Percentiles rank a stretch among this genome's conserved stretches.
Evolutionary conservation across 1,284 basidiomycete species (phyloP).

Genomic region (Moniliella sp.): DNA sequence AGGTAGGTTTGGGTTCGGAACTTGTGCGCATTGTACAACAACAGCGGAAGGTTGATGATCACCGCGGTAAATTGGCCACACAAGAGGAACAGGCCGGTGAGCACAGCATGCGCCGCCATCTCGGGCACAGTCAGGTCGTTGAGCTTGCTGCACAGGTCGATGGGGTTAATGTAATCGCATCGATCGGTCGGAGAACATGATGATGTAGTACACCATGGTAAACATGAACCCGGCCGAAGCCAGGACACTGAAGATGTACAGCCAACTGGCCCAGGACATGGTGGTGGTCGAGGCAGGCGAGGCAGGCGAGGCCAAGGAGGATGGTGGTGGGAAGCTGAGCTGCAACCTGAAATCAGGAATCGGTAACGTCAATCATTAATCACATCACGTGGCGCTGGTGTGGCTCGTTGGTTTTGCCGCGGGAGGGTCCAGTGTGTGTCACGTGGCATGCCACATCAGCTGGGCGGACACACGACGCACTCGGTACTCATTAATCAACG

Average conservation of each 20-base stretch:
- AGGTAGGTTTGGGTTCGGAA: conserved; percentile 84
- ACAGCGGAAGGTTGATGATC: conserved; percentile 67
- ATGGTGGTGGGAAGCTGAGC: too few species aligned
- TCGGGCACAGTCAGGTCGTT: conserved; percentile 96
- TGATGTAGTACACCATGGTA: conserved; percentile 37
- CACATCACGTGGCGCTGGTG: too few species aligned
- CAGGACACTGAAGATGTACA: conserved; percentile 30
- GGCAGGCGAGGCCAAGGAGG: too few species aligned
- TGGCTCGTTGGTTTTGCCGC: too few species aligned
- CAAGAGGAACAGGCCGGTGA: conserved; percentile 52
- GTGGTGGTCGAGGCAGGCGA: too few species aligned
- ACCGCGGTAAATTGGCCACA: conserved; percentile 70
- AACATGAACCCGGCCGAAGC: conserved; percentile 28
- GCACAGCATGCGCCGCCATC: conserved; percentile 71
- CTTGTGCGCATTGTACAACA: conserved; percentile 87
- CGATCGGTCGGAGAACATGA: conserved; percentile 55
- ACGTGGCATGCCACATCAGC: too few species aligned
- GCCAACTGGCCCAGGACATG: too few species aligned
- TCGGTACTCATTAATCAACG: too few species aligned
- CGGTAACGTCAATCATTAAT: too few species aligned
- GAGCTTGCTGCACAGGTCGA: conserved; percentile 98
- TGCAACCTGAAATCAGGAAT: too few species aligned
- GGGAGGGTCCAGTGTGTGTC: too few species aligned
- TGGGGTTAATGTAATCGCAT: conserved; percentile 89
- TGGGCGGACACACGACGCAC: too few species aligned